Percentiles rank a stretch among this genome's conserved stretches.
phyloP scores from a whole-genome alignment of 768 basidiomycete species.

The Termitomyces sp. region DNA sequence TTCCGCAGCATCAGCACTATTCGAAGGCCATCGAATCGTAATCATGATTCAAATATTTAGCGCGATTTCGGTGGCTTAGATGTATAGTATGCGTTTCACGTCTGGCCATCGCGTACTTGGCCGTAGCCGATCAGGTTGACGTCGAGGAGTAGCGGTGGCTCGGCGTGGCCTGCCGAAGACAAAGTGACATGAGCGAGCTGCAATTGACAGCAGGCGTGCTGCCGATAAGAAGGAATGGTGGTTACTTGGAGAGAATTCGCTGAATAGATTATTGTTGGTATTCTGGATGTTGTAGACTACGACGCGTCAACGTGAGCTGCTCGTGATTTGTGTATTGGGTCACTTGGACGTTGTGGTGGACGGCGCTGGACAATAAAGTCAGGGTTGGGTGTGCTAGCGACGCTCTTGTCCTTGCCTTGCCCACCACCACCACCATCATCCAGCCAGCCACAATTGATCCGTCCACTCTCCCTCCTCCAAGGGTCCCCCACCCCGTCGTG shows the following conservation, averaged over 20 bases:
- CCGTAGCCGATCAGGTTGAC: too few relatives aligned
- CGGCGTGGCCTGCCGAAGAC: background rate
- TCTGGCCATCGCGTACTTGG: background rate
- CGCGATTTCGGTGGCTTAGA: too few relatives aligned
- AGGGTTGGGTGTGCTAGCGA: background rate
- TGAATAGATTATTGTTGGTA: background rate
- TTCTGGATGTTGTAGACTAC: background rate
- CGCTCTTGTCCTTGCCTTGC: slow-evolving; percentile 8
- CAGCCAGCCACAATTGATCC: slow-evolving; percentile 58
- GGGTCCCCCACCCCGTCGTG: slow-evolving; percentile 50
- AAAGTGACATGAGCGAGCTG: too few relatives aligned
- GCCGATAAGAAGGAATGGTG: too few relatives aligned
- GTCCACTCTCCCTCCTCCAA: slow-evolving; percentile 51
- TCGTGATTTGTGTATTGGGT: slow-evolving; percentile 23
- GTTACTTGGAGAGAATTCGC: too few relatives aligned
- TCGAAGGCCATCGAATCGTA: background rate
- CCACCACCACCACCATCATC: slow-evolving; percentile 7
- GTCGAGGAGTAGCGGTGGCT: too few relatives aligned
- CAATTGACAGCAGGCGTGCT: too few relatives aligned
- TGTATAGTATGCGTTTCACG: background rate
- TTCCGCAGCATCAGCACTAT: background rate
- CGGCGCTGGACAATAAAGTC: slow-evolving; percentile 15
- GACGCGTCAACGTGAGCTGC: slow-evolving; percentile 8
- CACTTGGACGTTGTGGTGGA: slow-evolving; percentile 11
- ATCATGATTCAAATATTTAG: background rate